phyloP scores from a whole-genome alignment of 345 rosid genomes.

The Reutealis trisperma region DNA sequence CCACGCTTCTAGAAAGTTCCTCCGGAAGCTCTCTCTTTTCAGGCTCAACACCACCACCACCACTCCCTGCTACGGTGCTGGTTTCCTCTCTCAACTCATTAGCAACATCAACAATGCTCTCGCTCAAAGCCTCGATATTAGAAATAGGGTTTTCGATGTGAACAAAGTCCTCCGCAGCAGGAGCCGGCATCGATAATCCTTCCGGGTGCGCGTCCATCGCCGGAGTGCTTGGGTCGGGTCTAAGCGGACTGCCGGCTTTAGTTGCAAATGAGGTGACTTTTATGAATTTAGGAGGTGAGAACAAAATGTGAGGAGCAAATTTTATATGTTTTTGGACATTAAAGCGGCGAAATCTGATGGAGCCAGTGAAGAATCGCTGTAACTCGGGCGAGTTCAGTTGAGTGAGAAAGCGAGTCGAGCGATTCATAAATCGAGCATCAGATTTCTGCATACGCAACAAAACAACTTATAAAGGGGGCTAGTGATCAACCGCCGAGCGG shows the following conservation, averaged over 20 bases:
- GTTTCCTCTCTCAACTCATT: constrained; percentile 38
- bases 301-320: neutral
- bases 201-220: constrained; percentile 47
- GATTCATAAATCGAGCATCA: constrained; percentile 29
- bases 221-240: constrained; percentile 13
- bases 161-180: constrained; percentile 60
- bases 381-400: constrained; percentile 24
- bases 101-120: constrained; percentile 71
- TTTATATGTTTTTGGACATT: neutral
- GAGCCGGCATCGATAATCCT: constrained; percentile 32
- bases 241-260: constrained; percentile 1
- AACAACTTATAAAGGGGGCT: neutral
- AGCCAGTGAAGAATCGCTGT: constrained; percentile 12
- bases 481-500: neutral
- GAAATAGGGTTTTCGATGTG: constrained; percentile 71
- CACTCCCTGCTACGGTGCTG: neutral
- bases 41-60: constrained; percentile 3
- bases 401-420: constrained; percentile 33
- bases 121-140: constrained; percentile 49
- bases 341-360: neutral
- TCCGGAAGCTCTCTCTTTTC: constrained; percentile 51
- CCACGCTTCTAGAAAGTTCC: constrained; percentile 66
- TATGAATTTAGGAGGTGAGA: constrained; percentile 6
- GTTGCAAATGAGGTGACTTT: constrained; percentile 13
- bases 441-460: neutral